Base-by-base conservation (phyloP, 768 basidiomycete species). In the Royoungia palumana region DNA sequence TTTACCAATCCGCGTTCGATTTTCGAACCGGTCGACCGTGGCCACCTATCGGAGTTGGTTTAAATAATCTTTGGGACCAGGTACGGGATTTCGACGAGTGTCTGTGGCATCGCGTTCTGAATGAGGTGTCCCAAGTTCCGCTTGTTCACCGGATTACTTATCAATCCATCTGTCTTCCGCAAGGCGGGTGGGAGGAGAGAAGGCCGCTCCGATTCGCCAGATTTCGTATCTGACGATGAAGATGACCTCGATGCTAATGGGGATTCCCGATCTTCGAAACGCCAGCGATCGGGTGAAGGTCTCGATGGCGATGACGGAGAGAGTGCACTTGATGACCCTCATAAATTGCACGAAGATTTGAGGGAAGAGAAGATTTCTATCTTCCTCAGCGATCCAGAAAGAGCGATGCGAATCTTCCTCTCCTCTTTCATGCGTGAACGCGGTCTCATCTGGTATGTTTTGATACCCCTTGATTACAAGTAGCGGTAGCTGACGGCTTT, bases 341-440 rank as follows among this genome's bases (percentile, higher is more conserved):
- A 67, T 10, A 68, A 55, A 35, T 13, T 46, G 17, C 64, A 66
- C 19, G 67, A 68, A 30, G 68, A 69, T 4, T 50, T 61, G 14
- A 72, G 72, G 41, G 77, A 77, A 24, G 73, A 76, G 19, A 70
- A 70, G 22, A 66, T 82, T 44, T 58, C 71, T 0, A 53, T 64
- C 5, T 91, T 91, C 63, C 66, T 91, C 49, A 66, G 75, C 34
- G 74, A 87, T 47, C 85, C 89, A 0, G 85, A 81, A 54, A 64
- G 62, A 9, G 65, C 72, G 25, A 67, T 84, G 45, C 79, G 72
- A 47, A 72, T 87, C 17, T 91, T 89, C 65, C 70, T 91, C 50
- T 85, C 86, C 0, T 85, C 85, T 5, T 77, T 80, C 56, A 83
- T 82, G 69, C 73, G 79, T 30, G 76, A 81, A 46, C 79, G 80